Base-by-base conservation (phyloP, 257 asterid genomes). In the Petunia axillaris region DNA sequence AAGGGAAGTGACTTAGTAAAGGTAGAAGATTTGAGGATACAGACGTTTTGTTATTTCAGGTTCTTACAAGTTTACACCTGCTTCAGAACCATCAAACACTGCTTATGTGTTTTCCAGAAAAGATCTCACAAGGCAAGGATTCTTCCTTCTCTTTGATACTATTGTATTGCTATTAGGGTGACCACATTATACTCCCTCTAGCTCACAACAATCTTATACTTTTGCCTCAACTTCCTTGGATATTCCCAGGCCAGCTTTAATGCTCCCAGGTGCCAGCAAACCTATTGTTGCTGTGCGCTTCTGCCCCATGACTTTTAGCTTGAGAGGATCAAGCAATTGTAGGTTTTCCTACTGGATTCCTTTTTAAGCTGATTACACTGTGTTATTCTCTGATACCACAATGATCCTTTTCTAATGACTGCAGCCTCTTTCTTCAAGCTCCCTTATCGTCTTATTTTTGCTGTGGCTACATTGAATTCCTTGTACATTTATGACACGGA, bases 181-280 rank as follows among this genome's bases (percentile, higher is more conserved):
- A 50, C 37, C 6, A 35, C 35, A 46, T 50, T 50, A 11, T 73
- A 50, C 13, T 48, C 78, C 6, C 62, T 73, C 62, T 36, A 11
- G 62, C 43, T 73, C 78, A 35, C 78, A 73, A 73, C 36, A 50
- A 13, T 73, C 36, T 71, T 14, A 11, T 48, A 58, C 65, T 57
- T 65, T 43, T 11, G 46, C 57, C n/a, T 80, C 80, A 74, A 8
- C 82, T 75, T 46, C 73, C 76, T 83, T 83, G 80, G 59, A 67
- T 75, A 39, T 79, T 9, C 79, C 57, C 89, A 96, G 99, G 87
- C 99, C 99, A 65, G 97, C 99, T 46, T 90, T 96, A 82, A 90
- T 96, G 94, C 98, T 96, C 71, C 98, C 99, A 43, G 96, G 98
- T 82, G 96, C 99, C 37, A 96, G 93, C 91, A 96, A 89, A 87